phyloP scores from a whole-genome alignment of 768 basidiomycete genomes.

The Rhodotorula babjevae region DNA sequence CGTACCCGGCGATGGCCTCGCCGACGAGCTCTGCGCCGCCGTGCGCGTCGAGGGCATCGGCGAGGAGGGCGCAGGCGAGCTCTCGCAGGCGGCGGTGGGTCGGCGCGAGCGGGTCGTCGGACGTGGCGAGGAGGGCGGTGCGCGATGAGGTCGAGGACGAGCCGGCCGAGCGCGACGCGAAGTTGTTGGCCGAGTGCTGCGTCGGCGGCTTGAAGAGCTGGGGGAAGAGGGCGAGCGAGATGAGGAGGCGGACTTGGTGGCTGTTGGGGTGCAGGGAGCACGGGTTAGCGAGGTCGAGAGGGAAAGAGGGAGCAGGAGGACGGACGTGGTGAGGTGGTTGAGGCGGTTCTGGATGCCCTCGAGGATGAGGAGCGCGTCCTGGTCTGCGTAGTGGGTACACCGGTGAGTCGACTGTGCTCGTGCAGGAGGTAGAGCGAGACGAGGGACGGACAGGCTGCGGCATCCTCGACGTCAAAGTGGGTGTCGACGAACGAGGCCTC shows the following conservation, averaged over 20 bases:
- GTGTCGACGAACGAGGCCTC: not conserved
- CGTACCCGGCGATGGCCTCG: constrained; percentile 8
- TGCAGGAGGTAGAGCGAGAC: too few species aligned
- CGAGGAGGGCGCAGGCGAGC: not conserved
- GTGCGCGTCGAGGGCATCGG: constrained; percentile 1
- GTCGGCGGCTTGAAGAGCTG: constrained; percentile 24
- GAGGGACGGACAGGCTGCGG: constrained; percentile 6
- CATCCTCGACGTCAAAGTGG: constrained; percentile 28
- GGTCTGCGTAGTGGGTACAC: not conserved
- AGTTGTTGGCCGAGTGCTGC: not conserved
- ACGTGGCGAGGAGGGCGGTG: not conserved
- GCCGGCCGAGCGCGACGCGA: not conserved
- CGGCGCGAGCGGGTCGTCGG: constrained; percentile 5
- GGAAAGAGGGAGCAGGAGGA: not conserved
- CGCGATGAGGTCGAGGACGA: not conserved
- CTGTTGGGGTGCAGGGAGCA: not conserved
- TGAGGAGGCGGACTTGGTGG: constrained; percentile 15
- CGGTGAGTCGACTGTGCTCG: too few species aligned
- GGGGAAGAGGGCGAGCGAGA: constrained; percentile 23
- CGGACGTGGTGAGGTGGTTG: constrained; percentile 15
- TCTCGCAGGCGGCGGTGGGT: constrained; percentile 10
- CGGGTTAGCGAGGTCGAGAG: not conserved
- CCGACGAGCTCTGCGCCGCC: constrained; percentile 19
- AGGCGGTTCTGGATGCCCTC: constrained; percentile 6
- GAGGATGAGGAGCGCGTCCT: constrained; percentile 5